Conservation (phyloP, 805 yeast genomes). For the Candida krabiensis region DNA sequence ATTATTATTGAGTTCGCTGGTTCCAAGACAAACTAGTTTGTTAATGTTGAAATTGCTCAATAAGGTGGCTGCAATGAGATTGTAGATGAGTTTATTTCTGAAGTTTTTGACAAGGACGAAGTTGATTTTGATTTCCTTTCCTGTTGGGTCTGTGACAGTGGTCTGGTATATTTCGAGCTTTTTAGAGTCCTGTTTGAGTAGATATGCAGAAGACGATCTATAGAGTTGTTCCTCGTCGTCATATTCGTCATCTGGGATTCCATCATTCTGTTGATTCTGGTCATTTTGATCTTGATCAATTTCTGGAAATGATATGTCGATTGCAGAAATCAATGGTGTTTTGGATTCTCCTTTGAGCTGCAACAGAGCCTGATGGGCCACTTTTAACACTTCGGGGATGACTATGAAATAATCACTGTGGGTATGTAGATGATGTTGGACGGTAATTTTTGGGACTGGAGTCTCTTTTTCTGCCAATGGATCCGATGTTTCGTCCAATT, state of each 20-base stretch:
- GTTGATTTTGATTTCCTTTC: slow-evolving; percentile 6
- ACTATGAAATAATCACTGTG: slow-evolving; percentile 29
- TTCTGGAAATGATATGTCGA: slow-evolving; percentile 14
- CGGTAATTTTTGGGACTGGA: slow-evolving; percentile 29
- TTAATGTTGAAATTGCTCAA: slow-evolving; percentile 11
- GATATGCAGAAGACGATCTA: slow-evolving; percentile 27
- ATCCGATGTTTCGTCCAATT: slow-evolving; percentile 21
- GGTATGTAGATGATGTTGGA: slow-evolving; percentile 20
- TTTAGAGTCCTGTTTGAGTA: slow-evolving; percentile 25
- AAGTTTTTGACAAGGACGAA: slow-evolving; percentile 23
- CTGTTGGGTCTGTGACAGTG: neutral
- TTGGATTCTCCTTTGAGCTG: slow-evolving; percentile 5
- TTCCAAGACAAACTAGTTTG: slow-evolving; percentile 20
- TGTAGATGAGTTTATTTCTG: slow-evolving; percentile 25
- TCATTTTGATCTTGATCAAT: slow-evolving; percentile 17
- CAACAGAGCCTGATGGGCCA: slow-evolving; percentile 21
- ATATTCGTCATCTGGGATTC: too few relatives aligned
- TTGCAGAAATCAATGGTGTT: slow-evolving; percentile 15
- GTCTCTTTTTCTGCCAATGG: slow-evolving; percentile 17
- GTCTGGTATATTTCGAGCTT: slow-evolving; percentile 15
- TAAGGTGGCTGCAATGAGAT: slow-evolving; percentile 19
- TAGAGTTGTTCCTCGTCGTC: slow-evolving; percentile 55
- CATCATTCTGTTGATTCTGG: too few relatives aligned
- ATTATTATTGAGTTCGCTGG: slow-evolving; percentile 23
- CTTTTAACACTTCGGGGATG: slow-evolving; percentile 31